These are phyloP conservation scores for Suillus placidus DNA, from an alignment of 768 basidiomycete species.

Conservation along the genomic window DNA sequence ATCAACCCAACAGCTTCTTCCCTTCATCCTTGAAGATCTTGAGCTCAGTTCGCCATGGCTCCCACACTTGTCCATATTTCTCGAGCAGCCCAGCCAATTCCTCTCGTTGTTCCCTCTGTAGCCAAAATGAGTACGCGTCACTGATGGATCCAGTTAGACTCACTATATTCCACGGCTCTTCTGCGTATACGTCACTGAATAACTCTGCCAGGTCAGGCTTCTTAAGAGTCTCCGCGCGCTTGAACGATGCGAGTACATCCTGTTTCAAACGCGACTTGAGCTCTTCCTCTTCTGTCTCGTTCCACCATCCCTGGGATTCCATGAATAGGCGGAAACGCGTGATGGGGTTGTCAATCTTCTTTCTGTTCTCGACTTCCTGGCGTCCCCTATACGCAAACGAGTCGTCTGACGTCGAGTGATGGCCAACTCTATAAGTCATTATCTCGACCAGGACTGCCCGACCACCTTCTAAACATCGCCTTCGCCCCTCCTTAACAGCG, in stretches of 20 bases:
- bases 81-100: conserved; percentile 73
- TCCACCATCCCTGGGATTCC: conserved; percentile 87
- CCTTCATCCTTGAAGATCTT: conserved; percentile 76
- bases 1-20: conserved; percentile 50
- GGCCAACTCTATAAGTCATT: conserved; percentile 94
- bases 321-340: conserved; percentile 83
- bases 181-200: conserved; percentile 88
- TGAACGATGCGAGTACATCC: conserved; percentile 79
- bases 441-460: conserved; percentile 86
- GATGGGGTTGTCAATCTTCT: conserved; percentile 89
- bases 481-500: conserved; percentile 72
- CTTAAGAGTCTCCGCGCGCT: conserved; percentile 69
- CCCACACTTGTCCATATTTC: conserved; percentile 88
- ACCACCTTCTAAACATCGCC: conserved; percentile 72
- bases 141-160: conserved; percentile 34
- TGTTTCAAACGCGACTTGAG: conserved; percentile 68
- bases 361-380: conserved; percentile 89
- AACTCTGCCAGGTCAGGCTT: conserved; percentile 74
- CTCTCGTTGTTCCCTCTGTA: conserved; percentile 79
- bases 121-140: conserved; percentile 4
- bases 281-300: conserved; percentile 68
- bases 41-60: conserved; percentile 83
- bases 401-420: conserved; percentile 95
- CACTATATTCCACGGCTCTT: conserved; percentile 84
- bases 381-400: conserved; percentile 91